Conservation (phyloP, 2,329 filamentous ascomycete genomes). For the Pezicula carpinea region DNA sequence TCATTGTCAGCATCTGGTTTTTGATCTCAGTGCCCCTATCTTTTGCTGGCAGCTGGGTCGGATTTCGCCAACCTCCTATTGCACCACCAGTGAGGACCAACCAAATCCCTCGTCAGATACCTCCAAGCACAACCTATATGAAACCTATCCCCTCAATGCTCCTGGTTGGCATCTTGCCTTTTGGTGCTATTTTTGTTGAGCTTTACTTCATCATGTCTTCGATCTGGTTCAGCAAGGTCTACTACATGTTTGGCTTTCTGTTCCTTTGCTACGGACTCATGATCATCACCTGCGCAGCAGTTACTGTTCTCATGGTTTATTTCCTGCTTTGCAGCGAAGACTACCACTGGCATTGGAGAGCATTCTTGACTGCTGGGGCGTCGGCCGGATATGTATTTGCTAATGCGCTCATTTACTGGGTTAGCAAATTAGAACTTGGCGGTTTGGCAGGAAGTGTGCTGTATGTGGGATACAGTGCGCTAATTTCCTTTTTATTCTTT, state of each 20-base stretch:
- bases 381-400: slow-evolving; percentile 88
- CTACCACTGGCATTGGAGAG: slow-evolving; percentile 98
- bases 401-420: slow-evolving; percentile 87
- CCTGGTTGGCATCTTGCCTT: slow-evolving; percentile 86
- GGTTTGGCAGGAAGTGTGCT: slow-evolving; percentile 82
- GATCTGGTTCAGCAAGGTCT: slow-evolving; percentile 97
- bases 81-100: slow-evolving; percentile 87
- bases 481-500: slow-evolving; percentile 89
- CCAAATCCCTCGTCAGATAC: slow-evolving; percentile 96
- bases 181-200: slow-evolving; percentile 96
- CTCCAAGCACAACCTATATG: slow-evolving; percentile 76
- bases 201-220: slow-evolving; percentile 99
- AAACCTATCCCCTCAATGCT: slow-evolving; percentile 85
- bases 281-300: slow-evolving; percentile 90
- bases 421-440: slow-evolving; percentile 80
- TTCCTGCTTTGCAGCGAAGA: slow-evolving; percentile 95
- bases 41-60: slow-evolving; percentile 85
- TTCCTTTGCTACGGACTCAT: slow-evolving; percentile 97
- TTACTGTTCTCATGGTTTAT: slow-evolving; percentile 92
- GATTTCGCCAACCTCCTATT: slow-evolving; percentile 70
- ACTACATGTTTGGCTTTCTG: slow-evolving; percentile 99
- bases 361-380: slow-evolving; percentile 87
- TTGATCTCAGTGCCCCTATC: slow-evolving; percentile 91
- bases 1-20: slow-evolving; percentile 93
- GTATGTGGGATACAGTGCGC: slow-evolving; percentile 86